Conservation (phyloP, 306 rosid species). For the Castanospermum australe region DNA sequence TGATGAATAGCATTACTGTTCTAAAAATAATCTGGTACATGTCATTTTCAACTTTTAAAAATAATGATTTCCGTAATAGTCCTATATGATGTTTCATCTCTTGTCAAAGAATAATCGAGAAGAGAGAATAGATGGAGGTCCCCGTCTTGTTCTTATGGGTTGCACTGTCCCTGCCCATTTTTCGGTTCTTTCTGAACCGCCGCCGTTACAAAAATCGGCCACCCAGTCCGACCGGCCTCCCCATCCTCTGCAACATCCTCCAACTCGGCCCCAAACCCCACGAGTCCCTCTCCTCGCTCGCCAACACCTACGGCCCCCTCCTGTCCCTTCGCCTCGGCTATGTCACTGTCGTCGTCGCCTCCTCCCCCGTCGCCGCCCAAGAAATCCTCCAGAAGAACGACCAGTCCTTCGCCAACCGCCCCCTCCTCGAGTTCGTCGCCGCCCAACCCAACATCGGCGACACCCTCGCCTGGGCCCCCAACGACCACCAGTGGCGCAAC, state of each 20-base stretch:
- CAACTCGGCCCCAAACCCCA: constrained; percentile 52
- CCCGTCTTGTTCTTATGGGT: constrained; percentile 27
- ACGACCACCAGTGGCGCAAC: constrained; percentile 45
- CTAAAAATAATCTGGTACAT: too few relatives aligned
- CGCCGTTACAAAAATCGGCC: constrained; percentile 13
- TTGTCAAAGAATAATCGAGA: background rate
- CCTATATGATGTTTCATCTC: background rate
- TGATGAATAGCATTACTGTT: too few relatives aligned
- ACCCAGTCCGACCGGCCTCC: constrained; percentile 55
- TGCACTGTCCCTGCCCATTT: background rate
- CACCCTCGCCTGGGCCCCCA: constrained; percentile 63
- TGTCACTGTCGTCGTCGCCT: constrained; percentile 36
- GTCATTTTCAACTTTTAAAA: too few relatives aligned
- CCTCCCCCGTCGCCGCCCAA: constrained; percentile 46
- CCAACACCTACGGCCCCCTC: constrained; percentile 51
- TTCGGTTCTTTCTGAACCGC: constrained; percentile 10
- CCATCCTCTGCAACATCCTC: constrained; percentile 57
- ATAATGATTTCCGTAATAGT: too few relatives aligned
- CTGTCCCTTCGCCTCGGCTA: constrained; percentile 58
- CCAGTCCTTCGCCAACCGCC: constrained; percentile 46
- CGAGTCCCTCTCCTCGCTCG: constrained; percentile 37
- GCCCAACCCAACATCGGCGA: constrained; percentile 56
- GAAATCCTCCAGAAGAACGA: constrained; percentile 58
- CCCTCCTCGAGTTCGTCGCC: constrained; percentile 42
- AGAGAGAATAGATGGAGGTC: constrained; percentile 24